Evolutionary conservation across 2,329 filamentous ascomycete genomes (phyloP).

Genomic region (Parastagonospora avenae): DNA sequence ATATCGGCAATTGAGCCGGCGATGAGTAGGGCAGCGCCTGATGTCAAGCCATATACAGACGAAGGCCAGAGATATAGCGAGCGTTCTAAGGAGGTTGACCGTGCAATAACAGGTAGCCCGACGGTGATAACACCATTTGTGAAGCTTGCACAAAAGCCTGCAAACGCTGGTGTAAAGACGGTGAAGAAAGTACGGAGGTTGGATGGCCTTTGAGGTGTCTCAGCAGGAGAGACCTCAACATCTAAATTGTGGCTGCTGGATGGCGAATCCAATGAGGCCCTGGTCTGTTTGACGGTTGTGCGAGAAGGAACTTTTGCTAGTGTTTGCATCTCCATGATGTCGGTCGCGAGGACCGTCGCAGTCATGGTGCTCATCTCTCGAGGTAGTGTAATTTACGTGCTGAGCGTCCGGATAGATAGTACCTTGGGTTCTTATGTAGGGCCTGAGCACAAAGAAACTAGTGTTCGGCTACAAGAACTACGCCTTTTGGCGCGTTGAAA

Average conservation of each 20-base stretch:
- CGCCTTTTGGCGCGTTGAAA: too few relatives aligned
- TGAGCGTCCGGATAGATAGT: too few relatives aligned
- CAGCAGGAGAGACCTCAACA: background rate
- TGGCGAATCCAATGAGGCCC: too few relatives aligned
- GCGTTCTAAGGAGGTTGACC: conserved; percentile 31
- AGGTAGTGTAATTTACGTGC: too few relatives aligned
- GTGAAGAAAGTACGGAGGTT: conserved; percentile 7
- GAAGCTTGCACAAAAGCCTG: conserved; percentile 38
- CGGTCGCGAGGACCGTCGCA: too few relatives aligned
- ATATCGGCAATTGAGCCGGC: conserved; percentile 59
- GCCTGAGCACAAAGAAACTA: too few relatives aligned
- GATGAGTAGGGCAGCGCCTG: conserved; percentile 55
- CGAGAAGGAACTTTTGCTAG: too few relatives aligned
- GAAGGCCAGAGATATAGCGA: conserved; percentile 42
- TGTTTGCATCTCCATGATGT: too few relatives aligned
- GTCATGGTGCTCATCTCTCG: too few relatives aligned
- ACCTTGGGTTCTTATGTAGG: too few relatives aligned
- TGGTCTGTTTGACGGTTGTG: too few relatives aligned
- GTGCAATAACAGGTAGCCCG: conserved; percentile 50
- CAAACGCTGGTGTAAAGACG: conserved; percentile 15
- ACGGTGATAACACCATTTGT: conserved; percentile 51
- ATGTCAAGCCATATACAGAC: conserved; percentile 48
- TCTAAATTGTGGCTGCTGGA: background rate
- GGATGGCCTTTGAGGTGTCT: background rate
- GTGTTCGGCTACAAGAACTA: too few relatives aligned